Percentiles rank a stretch among this genome's conserved stretches.
Conservation (phyloP, 2,329 filamentous ascomycete genomes). For the Alternaria viburni region DNA sequence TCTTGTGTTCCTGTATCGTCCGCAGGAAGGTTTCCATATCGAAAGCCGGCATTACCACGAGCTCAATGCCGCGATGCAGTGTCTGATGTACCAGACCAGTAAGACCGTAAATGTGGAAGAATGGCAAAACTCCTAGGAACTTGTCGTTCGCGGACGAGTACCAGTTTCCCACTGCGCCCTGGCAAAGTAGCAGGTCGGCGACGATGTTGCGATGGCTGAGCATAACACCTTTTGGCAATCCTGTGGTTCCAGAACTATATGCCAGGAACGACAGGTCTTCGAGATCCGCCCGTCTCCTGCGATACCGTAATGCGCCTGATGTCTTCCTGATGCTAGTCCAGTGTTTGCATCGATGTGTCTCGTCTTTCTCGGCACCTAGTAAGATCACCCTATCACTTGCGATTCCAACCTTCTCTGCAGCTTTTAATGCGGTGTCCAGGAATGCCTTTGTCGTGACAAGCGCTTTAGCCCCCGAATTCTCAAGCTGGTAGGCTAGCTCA, state of each 20-base stretch:
- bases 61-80: slow-evolving; percentile 69
- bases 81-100: slow-evolving; percentile 73
- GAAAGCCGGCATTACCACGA: slow-evolving; percentile 77
- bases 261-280: slow-evolving; percentile 84
- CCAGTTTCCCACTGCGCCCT: slow-evolving; percentile 82
- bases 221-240: slow-evolving; percentile 54
- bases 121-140: slow-evolving; percentile 79
- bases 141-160: slow-evolving; percentile 67
- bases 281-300: slow-evolving; percentile 64
- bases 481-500: slow-evolving; percentile 83
- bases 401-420: slow-evolving; percentile 72
- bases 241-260: slow-evolving; percentile 51
- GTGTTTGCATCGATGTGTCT: slow-evolving; percentile 66
- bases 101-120: slow-evolving; percentile 90
- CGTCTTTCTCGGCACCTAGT: slow-evolving; percentile 71
- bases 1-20: slow-evolving; percentile 73
- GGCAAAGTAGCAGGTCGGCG: slow-evolving; percentile 81
- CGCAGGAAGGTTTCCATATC: slow-evolving; percentile 78
- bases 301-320: slow-evolving; percentile 63
- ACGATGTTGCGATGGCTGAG: slow-evolving; percentile 54
- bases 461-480: slow-evolving; percentile 74
- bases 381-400: slow-evolving; percentile 73
- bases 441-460: slow-evolving; percentile 74
- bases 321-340: slow-evolving; percentile 73
- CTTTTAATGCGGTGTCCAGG: slow-evolving; percentile 68